Percentiles rank a stretch among this genome's conserved stretches.
phyloP scores from a whole-genome alignment of 768 basidiomycete species.

The Lactifluus volemus region DNA sequence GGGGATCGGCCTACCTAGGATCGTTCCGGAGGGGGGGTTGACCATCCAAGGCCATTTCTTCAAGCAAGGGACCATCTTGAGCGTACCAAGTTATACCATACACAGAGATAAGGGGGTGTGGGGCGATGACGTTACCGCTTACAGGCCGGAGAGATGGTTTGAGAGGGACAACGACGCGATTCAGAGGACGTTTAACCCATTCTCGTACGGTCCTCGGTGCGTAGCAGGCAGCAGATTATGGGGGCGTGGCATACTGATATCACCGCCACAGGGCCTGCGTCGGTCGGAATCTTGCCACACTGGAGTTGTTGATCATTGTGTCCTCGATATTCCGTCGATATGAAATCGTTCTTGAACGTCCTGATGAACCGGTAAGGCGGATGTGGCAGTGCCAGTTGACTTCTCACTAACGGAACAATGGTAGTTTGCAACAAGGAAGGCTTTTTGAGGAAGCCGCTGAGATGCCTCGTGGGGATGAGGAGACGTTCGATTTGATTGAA shows the following conservation, averaged over 20 bases:
- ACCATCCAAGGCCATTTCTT: constrained; percentile 50
- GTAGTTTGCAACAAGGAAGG: constrained; percentile 75
- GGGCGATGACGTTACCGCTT: constrained; percentile 71
- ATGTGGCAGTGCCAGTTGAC: neutral
- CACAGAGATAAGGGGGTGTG: constrained; percentile 65
- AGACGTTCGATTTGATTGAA: constrained; percentile 38
- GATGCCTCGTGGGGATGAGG: constrained; percentile 64
- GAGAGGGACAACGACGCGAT: constrained; percentile 53
- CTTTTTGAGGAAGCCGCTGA: constrained; percentile 77
- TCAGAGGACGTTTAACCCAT: constrained; percentile 75
- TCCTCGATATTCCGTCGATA: constrained; percentile 74
- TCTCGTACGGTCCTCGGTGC: constrained; percentile 73
- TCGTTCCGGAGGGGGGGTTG: constrained; percentile 68
- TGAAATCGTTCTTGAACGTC: constrained; percentile 57
- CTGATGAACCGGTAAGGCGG: constrained; percentile 45
- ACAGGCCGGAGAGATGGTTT: constrained; percentile 81
- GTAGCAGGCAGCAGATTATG: constrained; percentile 18
- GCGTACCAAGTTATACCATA: constrained; percentile 76
- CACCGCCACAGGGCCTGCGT: constrained; percentile 57
- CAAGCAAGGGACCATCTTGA: constrained; percentile 66
- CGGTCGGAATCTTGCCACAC: constrained; percentile 69
- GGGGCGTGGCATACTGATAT: neutral
- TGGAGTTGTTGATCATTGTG: constrained; percentile 75
- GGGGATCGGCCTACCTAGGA: constrained; percentile 71
- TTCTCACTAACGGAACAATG: neutral